These are phyloP conservation scores for Cladophialophora bantiana DNA, from an alignment of 2,329 filamentous ascomycete genomes.

Conservation along the genomic window DNA sequence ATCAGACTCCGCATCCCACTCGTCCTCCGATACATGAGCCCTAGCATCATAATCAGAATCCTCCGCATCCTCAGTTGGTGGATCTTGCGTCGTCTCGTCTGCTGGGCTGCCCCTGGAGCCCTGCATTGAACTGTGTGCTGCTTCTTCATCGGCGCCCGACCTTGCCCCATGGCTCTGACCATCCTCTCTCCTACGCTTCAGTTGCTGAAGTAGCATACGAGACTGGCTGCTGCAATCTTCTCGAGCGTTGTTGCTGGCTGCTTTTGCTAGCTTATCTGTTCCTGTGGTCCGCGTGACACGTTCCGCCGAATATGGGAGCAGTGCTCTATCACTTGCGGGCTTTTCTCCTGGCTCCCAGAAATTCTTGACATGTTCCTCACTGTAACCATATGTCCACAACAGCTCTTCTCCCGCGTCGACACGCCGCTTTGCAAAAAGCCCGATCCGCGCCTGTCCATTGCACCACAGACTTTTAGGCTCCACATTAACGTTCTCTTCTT, in stretches of 20 bases:
- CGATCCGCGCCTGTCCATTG: conserved; percentile 78
- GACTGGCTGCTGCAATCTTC: conserved; percentile 24
- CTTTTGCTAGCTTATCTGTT: conserved; percentile 21
- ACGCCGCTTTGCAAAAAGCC: conserved; percentile 71
- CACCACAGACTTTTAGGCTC: conserved; percentile 74
- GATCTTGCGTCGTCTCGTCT: background rate
- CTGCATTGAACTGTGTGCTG: background rate
- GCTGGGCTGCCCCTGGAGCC: background rate
- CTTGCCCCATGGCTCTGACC: conserved; percentile 8
- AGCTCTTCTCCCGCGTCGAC: conserved; percentile 77
- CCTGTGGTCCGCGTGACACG: conserved; percentile 24
- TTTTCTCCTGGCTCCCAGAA: conserved; percentile 42
- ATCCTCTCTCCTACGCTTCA: conserved; percentile 29
- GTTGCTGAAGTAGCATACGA: conserved; percentile 5
- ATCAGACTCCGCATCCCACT: background rate
- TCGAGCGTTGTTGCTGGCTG: conserved; percentile 3
- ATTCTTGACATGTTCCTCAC: conserved; percentile 33
- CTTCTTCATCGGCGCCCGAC: background rate
- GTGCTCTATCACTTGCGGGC: conserved; percentile 19
- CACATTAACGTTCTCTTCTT: conserved; percentile 63
- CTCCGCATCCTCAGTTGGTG: conserved; percentile 30
- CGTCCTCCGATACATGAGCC: conserved; percentile 20
- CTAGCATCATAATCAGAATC: conserved; percentile 34
- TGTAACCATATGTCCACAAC: conserved; percentile 79
- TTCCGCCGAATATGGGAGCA: conserved; percentile 26